Base-by-base conservation (phyloP, 176 grass and related monocot species). In the Carex myosuroides region DNA sequence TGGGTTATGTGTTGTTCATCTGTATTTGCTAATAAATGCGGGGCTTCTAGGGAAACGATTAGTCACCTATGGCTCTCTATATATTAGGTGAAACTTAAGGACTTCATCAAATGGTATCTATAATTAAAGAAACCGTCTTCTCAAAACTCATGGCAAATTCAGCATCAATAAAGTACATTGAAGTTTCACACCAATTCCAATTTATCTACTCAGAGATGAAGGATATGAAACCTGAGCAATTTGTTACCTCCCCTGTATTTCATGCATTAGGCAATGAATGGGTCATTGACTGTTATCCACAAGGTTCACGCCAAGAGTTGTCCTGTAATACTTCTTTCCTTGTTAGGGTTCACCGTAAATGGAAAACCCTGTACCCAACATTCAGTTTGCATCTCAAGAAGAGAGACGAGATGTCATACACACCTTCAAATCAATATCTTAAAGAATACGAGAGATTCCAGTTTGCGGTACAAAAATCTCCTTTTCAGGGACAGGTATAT, bases 191-290 rank as follows among this genome's bases (percentile, higher is more conserved):
- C 50, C 75, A 79, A 59, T 79, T 79, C 75, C 59, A 56, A 32
- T 79, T 79, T 11, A 59, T 60, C 50, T 79, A 33, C 55, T 9
- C 1, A 17, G 5, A 79, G 55, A 33, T 79, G 22, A 79, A 59
- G 50, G 3, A 59, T 59, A 24, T 60, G 24, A 3, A 16, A 8
- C 0, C 5, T 35, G 21, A 4, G 12, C 22, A 18, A 59, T 79
- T 59, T 59, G 75, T 79, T 60, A 59, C 75, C 7, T 55, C 44
- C n/a, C 72, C 72, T 54, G 44, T 54, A 53, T 78, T 78, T 30
- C n/a, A 14, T 13, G 72, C 39, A 55, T 79, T 35, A 33, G 44
- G 75, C 16, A 12, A 79, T 33, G 75, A 58, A 17, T 56, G 75
- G 75, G 11, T 79, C 54, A 59, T 79, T 57, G 3, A 59, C 16